These are phyloP conservation scores for Auricularia sp. DNA, from an alignment of 768 basidiomycete genomes.

Conservation along the genomic window DNA sequence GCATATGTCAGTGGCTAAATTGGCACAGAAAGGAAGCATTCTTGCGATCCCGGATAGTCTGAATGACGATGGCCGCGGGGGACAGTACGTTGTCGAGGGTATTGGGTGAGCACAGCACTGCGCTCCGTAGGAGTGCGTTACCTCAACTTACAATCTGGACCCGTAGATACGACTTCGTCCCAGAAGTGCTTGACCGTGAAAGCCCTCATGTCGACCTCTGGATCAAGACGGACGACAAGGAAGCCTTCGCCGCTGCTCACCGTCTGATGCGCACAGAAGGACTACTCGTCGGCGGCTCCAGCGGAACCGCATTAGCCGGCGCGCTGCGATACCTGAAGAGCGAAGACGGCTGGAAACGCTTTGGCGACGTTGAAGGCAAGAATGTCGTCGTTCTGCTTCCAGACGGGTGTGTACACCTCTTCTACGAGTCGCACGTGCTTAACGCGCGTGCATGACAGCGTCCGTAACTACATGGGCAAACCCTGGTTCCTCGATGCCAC, in stretches of 20 bases:
- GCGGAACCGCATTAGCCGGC: slow-evolving; percentile 75
- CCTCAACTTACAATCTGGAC: neutral
- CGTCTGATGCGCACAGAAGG: slow-evolving; percentile 76
- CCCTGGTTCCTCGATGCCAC: slow-evolving; percentile 78
- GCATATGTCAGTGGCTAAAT: neutral
- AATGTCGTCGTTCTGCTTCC: slow-evolving; percentile 87
- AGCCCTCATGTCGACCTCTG: slow-evolving; percentile 54
- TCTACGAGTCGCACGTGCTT: too few relatives aligned
- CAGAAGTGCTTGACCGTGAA: slow-evolving; percentile 69
- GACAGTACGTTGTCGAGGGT: slow-evolving; percentile 78
- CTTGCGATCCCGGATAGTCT: slow-evolving; percentile 62
- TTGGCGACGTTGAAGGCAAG: slow-evolving; percentile 56
- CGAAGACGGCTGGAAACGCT: slow-evolving; percentile 43
- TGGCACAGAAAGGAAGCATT: slow-evolving; percentile 67
- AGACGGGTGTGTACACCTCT: slow-evolving; percentile 58
- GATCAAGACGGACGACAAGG: slow-evolving; percentile 79
- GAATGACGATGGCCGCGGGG: slow-evolving; percentile 42
- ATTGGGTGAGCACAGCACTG: slow-evolving; percentile 46
- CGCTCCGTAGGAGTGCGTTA: too few relatives aligned
- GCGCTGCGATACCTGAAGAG: slow-evolving; percentile 69
- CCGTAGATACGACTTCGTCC: slow-evolving; percentile 70
- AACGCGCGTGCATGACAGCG: slow-evolving; percentile 29
- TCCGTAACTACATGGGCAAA: slow-evolving; percentile 92
- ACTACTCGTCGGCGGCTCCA: slow-evolving; percentile 86
- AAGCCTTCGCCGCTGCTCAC: slow-evolving; percentile 67